Conservation (phyloP, 139 green algal species). For the Coccomyxa sp. region DNA sequence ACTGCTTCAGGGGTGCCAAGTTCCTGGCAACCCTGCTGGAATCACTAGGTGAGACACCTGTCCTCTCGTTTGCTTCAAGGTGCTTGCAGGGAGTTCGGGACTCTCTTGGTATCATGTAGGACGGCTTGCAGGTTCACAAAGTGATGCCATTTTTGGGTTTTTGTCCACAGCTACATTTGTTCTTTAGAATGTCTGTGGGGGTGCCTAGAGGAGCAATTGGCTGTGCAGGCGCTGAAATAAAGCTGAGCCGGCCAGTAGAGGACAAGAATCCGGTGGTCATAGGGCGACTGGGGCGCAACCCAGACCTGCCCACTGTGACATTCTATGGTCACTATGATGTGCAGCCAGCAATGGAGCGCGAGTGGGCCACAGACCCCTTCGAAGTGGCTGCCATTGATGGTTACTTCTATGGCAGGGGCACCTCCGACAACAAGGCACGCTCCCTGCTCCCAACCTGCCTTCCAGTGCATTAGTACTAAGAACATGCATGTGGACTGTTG, state of each 20-base stretch:
- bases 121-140: too few relatives aligned
- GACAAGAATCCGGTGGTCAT: conserved; percentile 88
- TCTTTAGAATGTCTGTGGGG: not conserved
- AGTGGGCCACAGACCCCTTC: conserved; percentile 86
- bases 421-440: conserved; percentile 86
- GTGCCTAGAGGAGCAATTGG: too few relatives aligned
- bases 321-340: conserved; percentile 80
- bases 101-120: too few relatives aligned
- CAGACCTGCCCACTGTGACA: conserved; percentile 67
- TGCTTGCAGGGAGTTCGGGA: not conserved
- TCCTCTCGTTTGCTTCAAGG: too few relatives aligned
- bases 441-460: too few relatives aligned
- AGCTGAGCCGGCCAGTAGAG: conserved; percentile 52
- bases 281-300: conserved; percentile 67
- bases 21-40: conserved; percentile 84
- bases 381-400: conserved; percentile 78
- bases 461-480: too few relatives aligned
- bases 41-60: conserved; percentile 38
- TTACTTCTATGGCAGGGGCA: conserved; percentile 86
- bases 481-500: not conserved
- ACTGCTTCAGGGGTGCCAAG: conserved; percentile 86
- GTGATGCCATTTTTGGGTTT: not conserved
- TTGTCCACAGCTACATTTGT: not conserved
- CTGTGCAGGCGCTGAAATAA: conserved; percentile 70
- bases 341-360: conserved; percentile 74